Evolutionary conservation across 2,329 filamentous ascomycete species (phyloP).

Genomic region (Coniochaeta sp.): DNA sequence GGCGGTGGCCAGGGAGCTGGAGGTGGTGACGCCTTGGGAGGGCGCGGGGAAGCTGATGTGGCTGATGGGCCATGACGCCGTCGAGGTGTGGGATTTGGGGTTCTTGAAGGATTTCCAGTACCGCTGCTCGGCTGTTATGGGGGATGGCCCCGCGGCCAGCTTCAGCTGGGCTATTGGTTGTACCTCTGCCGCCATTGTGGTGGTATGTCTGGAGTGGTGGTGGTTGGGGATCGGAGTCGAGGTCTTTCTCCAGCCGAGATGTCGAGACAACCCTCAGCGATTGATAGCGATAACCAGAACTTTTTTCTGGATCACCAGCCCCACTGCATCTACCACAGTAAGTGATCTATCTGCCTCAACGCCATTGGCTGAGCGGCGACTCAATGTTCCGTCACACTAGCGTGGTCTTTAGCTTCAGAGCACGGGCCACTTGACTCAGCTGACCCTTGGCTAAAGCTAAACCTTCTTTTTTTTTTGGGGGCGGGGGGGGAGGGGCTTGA

Average conservation of each 20-base stretch:
- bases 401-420: no score
- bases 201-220: not conserved
- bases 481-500: no score
- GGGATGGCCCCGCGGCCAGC: conserved; percentile 73
- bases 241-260: not conserved
- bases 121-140: conserved; percentile 82
- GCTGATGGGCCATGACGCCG: conserved; percentile 82
- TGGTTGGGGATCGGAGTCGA: not conserved
- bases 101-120: conserved; percentile 97
- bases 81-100: conserved; percentile 81
- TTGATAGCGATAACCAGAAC: not conserved
- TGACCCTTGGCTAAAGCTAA: not conserved
- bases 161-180: conserved; percentile 73
- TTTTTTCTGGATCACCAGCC: not conserved
- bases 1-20: conserved; percentile 30
- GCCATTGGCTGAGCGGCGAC: not conserved
- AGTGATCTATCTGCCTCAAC: not conserved
- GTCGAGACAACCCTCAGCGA: not conserved
- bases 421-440: not conserved
- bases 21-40: conserved; percentile 28
- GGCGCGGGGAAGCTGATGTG: conserved; percentile 69
- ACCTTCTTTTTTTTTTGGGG: no score
- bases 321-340: not conserved
- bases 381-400: not conserved
- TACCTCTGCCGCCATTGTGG: conserved; percentile 79